Conservation (phyloP, 495 filamentous ascomycete genomes). For the Penicillium cinerascens region DNA sequence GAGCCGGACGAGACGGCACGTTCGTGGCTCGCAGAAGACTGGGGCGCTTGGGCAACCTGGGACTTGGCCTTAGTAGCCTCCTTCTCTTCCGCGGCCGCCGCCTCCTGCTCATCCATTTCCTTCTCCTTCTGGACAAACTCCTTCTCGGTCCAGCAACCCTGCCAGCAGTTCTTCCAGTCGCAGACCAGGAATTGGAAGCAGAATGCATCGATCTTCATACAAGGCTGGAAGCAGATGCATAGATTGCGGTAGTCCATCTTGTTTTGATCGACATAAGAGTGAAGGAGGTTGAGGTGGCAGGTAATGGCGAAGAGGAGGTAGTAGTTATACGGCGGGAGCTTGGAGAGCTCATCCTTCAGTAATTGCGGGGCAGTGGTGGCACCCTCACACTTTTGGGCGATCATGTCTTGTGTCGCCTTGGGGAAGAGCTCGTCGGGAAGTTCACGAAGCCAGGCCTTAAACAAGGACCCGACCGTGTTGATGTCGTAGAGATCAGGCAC, state of each 20-base stretch:
- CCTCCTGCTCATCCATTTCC: slow-evolving; percentile 48
- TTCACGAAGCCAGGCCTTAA: slow-evolving; percentile 91
- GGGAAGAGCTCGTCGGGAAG: slow-evolving; percentile 89
- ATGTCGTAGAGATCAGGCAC: slow-evolving; percentile 84
- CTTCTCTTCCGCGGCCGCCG: slow-evolving; percentile 23
- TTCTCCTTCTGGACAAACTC: slow-evolving; percentile 71
- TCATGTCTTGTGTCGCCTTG: slow-evolving; percentile 68
- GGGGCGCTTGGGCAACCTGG: slow-evolving; percentile 11
- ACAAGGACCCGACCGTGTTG: slow-evolving; percentile 87
- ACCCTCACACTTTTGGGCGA: slow-evolving; percentile 69
- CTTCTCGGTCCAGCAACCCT: slow-evolving; percentile 89
- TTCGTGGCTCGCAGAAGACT: slow-evolving; percentile 41
- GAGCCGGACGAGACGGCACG: slow-evolving; percentile 60
- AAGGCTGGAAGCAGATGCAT: slow-evolving; percentile 92
- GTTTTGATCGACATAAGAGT: slow-evolving; percentile 81
- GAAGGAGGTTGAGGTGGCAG: slow-evolving; percentile 83
- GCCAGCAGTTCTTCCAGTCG: slow-evolving; percentile 93
- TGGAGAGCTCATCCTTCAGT: slow-evolving; percentile 85
- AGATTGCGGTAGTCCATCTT: slow-evolving; percentile 93
- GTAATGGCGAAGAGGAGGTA: slow-evolving; percentile 95
- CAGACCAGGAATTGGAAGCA: slow-evolving; percentile 90
- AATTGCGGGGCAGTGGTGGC: slow-evolving; percentile 72
- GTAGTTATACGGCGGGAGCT: slow-evolving; percentile 87
- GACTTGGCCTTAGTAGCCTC: slow-evolving; percentile 11
- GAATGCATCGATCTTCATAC: slow-evolving; percentile 84